Conservation (phyloP, 2,329 filamentous ascomycete genomes). For the Penicillium sp. region DNA sequence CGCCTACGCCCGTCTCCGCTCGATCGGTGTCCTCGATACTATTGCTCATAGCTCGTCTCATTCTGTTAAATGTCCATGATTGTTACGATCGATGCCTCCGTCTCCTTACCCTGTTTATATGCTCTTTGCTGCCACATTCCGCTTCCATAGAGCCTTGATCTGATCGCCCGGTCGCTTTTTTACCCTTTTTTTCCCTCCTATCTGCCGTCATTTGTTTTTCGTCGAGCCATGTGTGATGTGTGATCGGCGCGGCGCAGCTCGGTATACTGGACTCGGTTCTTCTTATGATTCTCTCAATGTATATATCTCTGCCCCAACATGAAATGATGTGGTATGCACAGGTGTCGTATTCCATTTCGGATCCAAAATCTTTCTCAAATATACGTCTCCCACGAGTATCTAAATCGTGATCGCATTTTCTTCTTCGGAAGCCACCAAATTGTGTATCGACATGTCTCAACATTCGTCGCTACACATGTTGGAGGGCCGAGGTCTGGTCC, state of each 20-base stretch:
- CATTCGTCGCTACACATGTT: neutral
- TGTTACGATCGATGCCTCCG: conserved; percentile 19
- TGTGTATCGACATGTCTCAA: neutral
- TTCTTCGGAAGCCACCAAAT: neutral
- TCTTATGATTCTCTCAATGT: conserved; percentile 11
- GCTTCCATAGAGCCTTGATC: conserved; percentile 13
- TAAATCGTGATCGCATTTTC: neutral
- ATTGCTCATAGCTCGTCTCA: neutral
- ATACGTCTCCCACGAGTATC: neutral
- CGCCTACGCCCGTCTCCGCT: neutral
- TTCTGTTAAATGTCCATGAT: conserved; percentile 9
- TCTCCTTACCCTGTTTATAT: neutral
- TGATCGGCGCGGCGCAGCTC: conserved; percentile 13
- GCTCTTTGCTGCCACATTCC: neutral
- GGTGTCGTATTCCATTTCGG: neutral
- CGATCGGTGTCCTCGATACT: neutral
- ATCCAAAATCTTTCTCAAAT: neutral
- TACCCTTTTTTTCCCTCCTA: neutral
- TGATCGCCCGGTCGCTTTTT: neutral
- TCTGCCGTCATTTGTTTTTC: neutral
- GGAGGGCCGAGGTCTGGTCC: conserved; percentile 22
- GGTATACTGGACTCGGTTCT: conserved; percentile 13
- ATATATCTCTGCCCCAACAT: conserved; percentile 10
- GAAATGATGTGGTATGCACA: conserved; percentile 1
- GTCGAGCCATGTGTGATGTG: conserved; percentile 1